Evolutionary conservation across 352 stramenopile species (phyloP), one percentile per base, ranked within the genome.

Genomic region (Globisporangium carolinianum): DNA sequence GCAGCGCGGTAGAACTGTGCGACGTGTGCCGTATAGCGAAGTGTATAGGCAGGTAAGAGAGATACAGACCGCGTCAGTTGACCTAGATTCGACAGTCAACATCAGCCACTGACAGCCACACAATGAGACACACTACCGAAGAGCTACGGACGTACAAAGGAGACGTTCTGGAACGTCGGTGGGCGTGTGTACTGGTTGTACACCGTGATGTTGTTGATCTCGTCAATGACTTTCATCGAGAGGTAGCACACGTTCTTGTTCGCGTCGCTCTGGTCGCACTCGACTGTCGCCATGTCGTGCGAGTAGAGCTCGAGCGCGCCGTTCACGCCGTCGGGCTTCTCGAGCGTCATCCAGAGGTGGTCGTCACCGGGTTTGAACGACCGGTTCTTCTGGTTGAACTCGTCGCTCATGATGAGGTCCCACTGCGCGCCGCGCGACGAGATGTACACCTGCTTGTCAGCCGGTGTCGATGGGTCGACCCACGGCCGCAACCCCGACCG

Each of bases 321-420:
- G 63, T 90, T 89, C 32, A 83, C 79, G 15, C 78, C 79, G 51
- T 90, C 80, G 14, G 80, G 70, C 49, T 83, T 87, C n/a, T 89
- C 74, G 17, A 90, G 48, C 37, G 76, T 78, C 17, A 67, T 75
- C 76, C 76, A 89, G 3, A 91, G 15, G 47, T 83, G 72, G 59
- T 90, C 82, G 36, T 58, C 61, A 9, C 78, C 83, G 7, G 76
- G 61, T 11, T 59, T 68, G 57, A 91, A 92, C 51, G 78, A 81
- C 35, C 83, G 75, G 12, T 53, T 68, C 47, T 64, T 43, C 51
- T 64, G 24, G 41, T 65, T 59, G 60, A 91, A 91, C 48, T 89
- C 80, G 67, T 90, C 82, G 50, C 74, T 87, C 70, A 89, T 86
- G 6, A 86, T 68, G 38, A 91, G 68, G 9, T 87, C 56, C 70